These are phyloP conservation scores for Setomelanomma holmii DNA, from an alignment of 2,329 filamentous ascomycete genomes.

Conservation along the genomic window DNA sequence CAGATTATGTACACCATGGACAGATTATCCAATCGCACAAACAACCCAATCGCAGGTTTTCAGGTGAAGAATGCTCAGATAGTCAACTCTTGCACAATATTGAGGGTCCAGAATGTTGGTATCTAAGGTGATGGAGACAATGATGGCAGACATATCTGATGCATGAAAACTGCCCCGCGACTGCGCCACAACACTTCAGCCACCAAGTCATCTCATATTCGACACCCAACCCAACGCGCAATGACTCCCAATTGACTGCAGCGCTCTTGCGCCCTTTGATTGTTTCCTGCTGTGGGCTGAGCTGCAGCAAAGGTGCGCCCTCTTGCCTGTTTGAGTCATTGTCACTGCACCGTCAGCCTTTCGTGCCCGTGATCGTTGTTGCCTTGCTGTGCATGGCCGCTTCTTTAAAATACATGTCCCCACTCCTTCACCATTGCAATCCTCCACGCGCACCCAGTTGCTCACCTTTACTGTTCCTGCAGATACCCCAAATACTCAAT, in stretches of 20 bases:
- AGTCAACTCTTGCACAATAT: no score
- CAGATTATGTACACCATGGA: no score
- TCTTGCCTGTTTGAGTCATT: conserved; percentile 23
- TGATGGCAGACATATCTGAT: no score
- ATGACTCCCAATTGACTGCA: conserved; percentile 15
- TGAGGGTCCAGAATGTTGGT: no score
- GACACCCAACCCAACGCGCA: conserved; percentile 2
- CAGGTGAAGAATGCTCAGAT: no score
- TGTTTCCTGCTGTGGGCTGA: not conserved
- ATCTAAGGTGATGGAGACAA: no score
- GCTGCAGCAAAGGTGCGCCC: conserved; percentile 15
- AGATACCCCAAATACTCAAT: conserved; percentile 23
- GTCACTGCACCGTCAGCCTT: conserved; percentile 7
- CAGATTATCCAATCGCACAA: no score
- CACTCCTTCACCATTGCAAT: conserved; percentile 13
- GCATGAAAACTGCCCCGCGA: conserved; percentile 4
- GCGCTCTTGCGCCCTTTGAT: conserved; percentile 14
- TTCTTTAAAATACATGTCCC: conserved; percentile 8
- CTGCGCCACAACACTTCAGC: conserved; percentile 4
- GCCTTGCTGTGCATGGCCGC: not conserved
- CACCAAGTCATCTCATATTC: conserved; percentile 5
- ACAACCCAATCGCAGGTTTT: no score
- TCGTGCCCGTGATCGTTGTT: conserved; percentile 9
- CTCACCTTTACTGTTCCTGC: conserved; percentile 18
- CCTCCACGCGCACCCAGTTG: conserved; percentile 8